These are phyloP conservation scores for Alternaria brassicae DNA, from an alignment of 2,329 filamentous ascomycete genomes.

Conservation along the genomic window DNA sequence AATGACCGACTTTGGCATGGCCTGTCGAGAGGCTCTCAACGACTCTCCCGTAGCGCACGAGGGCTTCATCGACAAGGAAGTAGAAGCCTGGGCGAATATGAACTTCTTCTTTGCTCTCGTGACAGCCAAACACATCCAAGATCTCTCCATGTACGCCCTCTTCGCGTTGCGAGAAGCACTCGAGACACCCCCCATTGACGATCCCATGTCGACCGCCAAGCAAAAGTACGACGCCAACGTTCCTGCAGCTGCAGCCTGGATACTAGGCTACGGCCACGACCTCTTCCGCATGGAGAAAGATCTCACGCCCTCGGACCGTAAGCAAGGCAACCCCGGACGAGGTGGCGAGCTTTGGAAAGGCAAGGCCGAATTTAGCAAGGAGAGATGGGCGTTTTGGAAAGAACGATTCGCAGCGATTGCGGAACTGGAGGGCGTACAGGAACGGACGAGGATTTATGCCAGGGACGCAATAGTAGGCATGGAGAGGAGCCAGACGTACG, in stretches of 20 bases:
- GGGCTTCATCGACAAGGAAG: slow-evolving; percentile 31
- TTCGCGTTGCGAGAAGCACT: slow-evolving; percentile 41
- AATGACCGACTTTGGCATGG: slow-evolving; percentile 33
- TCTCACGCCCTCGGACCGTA: slow-evolving; percentile 36
- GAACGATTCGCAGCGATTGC: slow-evolving; percentile 37
- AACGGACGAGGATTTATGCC: slow-evolving; percentile 33
- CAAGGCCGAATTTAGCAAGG: slow-evolving; percentile 38
- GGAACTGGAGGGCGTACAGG: slow-evolving; percentile 27
- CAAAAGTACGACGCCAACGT: slow-evolving; percentile 38
- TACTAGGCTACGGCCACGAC: slow-evolving; percentile 28
- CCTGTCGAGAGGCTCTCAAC: slow-evolving; percentile 41
- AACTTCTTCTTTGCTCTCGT: slow-evolving; percentile 43
- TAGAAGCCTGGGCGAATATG: slow-evolving; percentile 41
- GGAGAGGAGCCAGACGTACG: slow-evolving; percentile 38
- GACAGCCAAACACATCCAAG: slow-evolving; percentile 20
- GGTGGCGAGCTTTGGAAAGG: slow-evolving; percentile 43
- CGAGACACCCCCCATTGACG: slow-evolving; percentile 29
- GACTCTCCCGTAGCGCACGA: slow-evolving; percentile 30
- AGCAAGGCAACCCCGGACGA: slow-evolving; percentile 38
- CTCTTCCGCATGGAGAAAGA: slow-evolving; percentile 37
- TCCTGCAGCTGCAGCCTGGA: slow-evolving; percentile 43
- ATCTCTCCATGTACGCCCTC: slow-evolving; percentile 36
- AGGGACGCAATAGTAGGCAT: slow-evolving; percentile 37
- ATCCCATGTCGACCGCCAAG: slow-evolving; percentile 20
- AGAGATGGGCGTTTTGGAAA: slow-evolving; percentile 45